Evolutionary conservation across 805 yeast species (phyloP), one percentile per base, ranked within the genome.

Genomic region (Lipomyces starkeyi): DNA sequence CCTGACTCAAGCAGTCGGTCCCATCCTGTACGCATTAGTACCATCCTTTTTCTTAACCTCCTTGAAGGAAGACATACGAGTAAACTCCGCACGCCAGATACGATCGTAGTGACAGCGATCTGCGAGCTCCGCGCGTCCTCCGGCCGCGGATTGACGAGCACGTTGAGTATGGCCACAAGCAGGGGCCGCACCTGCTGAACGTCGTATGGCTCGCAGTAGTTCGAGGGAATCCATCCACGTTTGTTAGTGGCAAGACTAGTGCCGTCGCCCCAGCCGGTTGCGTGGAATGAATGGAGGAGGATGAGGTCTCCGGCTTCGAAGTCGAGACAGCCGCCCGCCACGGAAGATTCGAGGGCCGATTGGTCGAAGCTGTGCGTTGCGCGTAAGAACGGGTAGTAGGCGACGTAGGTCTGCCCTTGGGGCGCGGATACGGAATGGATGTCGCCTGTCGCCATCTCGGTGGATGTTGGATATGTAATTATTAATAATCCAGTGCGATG

Each of bases 261-360:
- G 9, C 81, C 83, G 64, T 81, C 83, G 32, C 80, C 81, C 84
- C 84, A 81, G 61, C 83, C 84, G 2, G 81, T 74, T n/a, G 76
- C 62, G 66, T 81, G 83, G n/a, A 78, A 73, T 20, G 77, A 73
- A 67, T 80, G 82, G 35, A 80, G 73, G 56, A 77, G 72, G 8
- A 78, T 77, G 37, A 80, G 70, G 60, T 81, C 83, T 25, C 77
- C 76, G 49, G 75, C 76, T 17, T 70, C 73, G 68, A 81, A 62
- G 13, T 32, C 43, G 6, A 70, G 61, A 34, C 65, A 64, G 47
- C 64, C 47, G 17, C 56, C 35, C 4, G 59, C 22, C 8, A 49
- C n/a, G 14, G 63, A 17, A 17, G 59, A 22, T 29, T 14, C 25
- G 27, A 58, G 20, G 3, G 13, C 40, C 2, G 63, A n/a, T 14